Percentiles rank a stretch among this genome's conserved stretches.
Evolutionary conservation across 805 yeast genomes (phyloP).

Genomic region (Metschnikowia lunata): DNA sequence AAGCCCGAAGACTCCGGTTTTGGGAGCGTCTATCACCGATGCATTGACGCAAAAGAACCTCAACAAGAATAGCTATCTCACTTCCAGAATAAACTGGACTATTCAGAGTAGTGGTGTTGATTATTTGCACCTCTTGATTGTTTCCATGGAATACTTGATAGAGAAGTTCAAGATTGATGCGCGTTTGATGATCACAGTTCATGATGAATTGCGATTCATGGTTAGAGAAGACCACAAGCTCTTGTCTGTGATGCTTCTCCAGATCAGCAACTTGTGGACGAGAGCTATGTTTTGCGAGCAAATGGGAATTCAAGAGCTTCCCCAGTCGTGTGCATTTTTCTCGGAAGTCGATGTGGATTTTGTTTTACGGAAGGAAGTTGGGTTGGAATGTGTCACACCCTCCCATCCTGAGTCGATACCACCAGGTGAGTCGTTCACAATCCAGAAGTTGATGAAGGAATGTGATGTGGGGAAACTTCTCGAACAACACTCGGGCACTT

Average conservation of each 20-base stretch:
- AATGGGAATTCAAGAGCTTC: constrained; percentile 81
- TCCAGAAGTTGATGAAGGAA: constrained; percentile 46
- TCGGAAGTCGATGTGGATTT: constrained; percentile 89
- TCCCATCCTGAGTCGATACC: constrained; percentile 63
- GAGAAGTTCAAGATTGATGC: constrained; percentile 65
- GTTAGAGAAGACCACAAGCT: constrained; percentile 71
- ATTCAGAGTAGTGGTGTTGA: constrained; percentile 98
- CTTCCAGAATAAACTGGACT: constrained; percentile 95
- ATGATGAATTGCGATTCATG: constrained; percentile 87
- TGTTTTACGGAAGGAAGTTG: constrained; percentile 89
- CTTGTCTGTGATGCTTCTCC: constrained; percentile 76
- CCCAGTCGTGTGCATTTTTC: constrained; percentile 94
- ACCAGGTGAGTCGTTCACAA: constrained; percentile 75
- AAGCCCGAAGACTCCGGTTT: constrained; percentile 80
- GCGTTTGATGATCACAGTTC: constrained; percentile 81
- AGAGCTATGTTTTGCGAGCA: constrained; percentile 93
- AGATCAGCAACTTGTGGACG: constrained; percentile 91
- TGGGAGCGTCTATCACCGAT: constrained; percentile 90
- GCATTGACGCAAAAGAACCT: constrained; percentile 70
- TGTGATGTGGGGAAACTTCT: constrained; percentile 11
- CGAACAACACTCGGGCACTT: constrained; percentile 6
- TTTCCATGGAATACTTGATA: constrained; percentile 81
- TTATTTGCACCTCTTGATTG: constrained; percentile 77
- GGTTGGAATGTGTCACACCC: constrained; percentile 86
- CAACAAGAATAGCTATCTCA: constrained; percentile 61